A percentile compares a stretch with the other conserved stretches of the same genome.
Conservation (phyloP, 805 yeast genomes). For the Candida fluviatilis region DNA sequence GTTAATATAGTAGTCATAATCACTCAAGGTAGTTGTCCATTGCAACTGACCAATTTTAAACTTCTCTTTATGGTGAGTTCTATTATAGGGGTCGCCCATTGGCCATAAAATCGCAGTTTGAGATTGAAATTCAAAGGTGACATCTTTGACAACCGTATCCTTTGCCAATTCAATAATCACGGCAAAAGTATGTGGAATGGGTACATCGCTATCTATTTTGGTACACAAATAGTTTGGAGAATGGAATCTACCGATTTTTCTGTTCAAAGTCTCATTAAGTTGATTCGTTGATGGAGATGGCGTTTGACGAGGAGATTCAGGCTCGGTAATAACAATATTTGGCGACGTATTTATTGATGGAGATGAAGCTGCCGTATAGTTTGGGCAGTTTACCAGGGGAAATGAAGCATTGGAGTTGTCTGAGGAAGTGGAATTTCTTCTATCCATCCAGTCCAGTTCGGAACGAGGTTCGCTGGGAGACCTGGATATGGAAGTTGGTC, state of each 20-base stretch:
- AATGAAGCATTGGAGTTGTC: conserved; percentile 1
- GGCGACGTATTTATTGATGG: conserved; percentile 17
- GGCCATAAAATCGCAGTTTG: conserved; percentile 49
- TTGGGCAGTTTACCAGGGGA: not conserved
- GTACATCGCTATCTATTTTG: conserved; percentile 34
- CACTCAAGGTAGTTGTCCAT: conserved; percentile 42
- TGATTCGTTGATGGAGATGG: conserved; percentile 8
- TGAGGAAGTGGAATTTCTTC: not conserved
- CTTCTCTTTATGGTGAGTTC: conserved; percentile 39
- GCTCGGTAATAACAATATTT: conserved; percentile 40
- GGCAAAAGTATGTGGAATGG: conserved; percentile 52
- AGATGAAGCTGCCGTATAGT: not conserved
- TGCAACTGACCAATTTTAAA: conserved; percentile 45
- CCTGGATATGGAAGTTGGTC: not conserved
- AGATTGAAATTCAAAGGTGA: conserved; percentile 42
- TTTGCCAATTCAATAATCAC: conserved; percentile 43
- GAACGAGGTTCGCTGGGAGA: not conserved
- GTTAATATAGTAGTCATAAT: conserved; percentile 43
- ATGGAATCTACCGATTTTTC: conserved; percentile 20
- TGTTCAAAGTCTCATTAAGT: conserved; percentile 9
- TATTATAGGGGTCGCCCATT: conserved; percentile 47
- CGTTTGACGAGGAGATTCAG: conserved; percentile 15
- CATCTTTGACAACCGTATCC: conserved; percentile 32
- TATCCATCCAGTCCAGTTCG: not conserved
- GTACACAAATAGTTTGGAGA: conserved; percentile 36